These are phyloP conservation scores for Pichia rugopelliculosa DNA, from an alignment of 805 yeast species.

Conservation along the genomic window DNA sequence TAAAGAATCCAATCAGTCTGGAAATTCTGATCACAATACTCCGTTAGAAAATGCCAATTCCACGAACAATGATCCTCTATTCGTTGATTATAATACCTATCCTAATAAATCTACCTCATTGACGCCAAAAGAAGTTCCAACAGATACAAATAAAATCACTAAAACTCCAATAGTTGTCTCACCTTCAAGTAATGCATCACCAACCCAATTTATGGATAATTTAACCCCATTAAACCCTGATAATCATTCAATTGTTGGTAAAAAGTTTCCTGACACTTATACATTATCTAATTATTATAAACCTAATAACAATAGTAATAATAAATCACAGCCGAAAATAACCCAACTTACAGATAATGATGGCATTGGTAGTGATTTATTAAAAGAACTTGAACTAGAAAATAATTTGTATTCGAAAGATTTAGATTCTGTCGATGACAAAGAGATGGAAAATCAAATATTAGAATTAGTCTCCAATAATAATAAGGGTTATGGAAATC, in stretches of 20 bases:
- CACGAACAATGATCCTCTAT: not conserved
- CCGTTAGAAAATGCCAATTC: not conserved
- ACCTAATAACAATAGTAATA: not conserved
- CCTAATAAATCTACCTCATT: not conserved
- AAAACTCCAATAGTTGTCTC: not conserved
- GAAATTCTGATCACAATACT: not conserved
- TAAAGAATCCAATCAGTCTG: not conserved
- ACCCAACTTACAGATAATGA: not conserved
- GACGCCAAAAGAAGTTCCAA: no score
- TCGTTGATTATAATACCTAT: not conserved
- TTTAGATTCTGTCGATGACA: not conserved
- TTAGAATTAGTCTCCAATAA: not conserved
- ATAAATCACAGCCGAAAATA: not conserved
- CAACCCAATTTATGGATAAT: not conserved
- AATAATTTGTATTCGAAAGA: not conserved
- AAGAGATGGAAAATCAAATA: not conserved
- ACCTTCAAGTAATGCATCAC: not conserved
- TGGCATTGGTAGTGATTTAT: not conserved
- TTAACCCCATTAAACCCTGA: constrained; percentile 1
- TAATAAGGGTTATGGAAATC: not conserved
- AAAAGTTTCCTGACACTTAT: not conserved
- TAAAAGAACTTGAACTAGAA: not conserved
- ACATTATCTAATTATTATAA: constrained; percentile 4
- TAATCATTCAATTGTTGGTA: not conserved
- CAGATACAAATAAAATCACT: not conserved